Base-by-base conservation (phyloP, 176 grass and related monocot genomes). In the Bolboschoenus planiculmis region DNA sequence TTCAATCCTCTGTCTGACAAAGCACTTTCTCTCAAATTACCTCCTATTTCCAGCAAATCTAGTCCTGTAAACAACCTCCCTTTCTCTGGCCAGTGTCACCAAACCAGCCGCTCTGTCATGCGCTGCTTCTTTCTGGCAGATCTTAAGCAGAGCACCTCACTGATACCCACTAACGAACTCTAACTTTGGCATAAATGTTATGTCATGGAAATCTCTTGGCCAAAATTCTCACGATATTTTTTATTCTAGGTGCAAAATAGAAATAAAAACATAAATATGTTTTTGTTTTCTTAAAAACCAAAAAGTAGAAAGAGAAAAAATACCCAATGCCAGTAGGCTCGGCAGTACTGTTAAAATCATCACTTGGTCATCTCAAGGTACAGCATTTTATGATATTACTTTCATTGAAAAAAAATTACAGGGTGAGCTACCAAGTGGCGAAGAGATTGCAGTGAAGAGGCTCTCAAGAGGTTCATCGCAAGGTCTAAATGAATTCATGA, bases 361-460 rank as follows among this genome's bases (percentile, higher is more conserved):
- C 26, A 61, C 57, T 27, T 29, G 57, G 24, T 30, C n/a, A n/a
- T n/a, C n/a, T n/a, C n/a, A n/a, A n/a, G n/a, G n/a, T n/a, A n/a
- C n/a, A n/a, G n/a, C n/a, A 4, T 10, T 61, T 61, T 61, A 10
- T 60, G 26, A 61, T 27, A n/a, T 29, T 59, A 63, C 4, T 33
- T 3, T 4, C 34, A 35, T 65, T 34, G 8, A 18, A 61, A 30
- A 29, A 61, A 23, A 61, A 61, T 9, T 34, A 65, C 31, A 89
- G 92, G 92, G 92, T 0, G 11, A 20, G 4, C 35, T 94, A 78
- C 14, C 18, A 34, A 81, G 89, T 37, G 89, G 92, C 0, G 87
- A 91, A 71, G 80, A 90, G 47, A 65, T 94, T 5, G 92, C 90
- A 0, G 92, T 94, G 31, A 94, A 90, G 85, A 86, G 89, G 70